These are phyloP conservation scores for Candida germanica DNA, from an alignment of 805 yeast genomes.

Conservation along the genomic window DNA sequence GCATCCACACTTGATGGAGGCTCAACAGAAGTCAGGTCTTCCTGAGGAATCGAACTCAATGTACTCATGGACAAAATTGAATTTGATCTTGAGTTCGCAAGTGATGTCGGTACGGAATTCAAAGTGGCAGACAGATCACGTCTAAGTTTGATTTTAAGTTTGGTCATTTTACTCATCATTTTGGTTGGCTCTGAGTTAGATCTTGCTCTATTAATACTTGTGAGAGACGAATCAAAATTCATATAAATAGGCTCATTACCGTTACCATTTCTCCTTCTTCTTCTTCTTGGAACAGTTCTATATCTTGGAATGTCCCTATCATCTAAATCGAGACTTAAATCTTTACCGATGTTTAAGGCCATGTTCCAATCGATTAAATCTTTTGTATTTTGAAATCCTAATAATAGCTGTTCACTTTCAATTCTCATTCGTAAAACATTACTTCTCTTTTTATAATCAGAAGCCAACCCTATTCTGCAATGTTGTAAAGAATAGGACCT, in stretches of 20 bases:
- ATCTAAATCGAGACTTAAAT: constrained; percentile 72
- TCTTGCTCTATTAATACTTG: constrained; percentile 8
- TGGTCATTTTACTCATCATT: constrained; percentile 20
- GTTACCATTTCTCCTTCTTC: constrained; percentile 43
- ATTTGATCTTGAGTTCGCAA: constrained; percentile 6
- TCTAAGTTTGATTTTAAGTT: constrained; percentile 20
- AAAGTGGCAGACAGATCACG: constrained; percentile 6
- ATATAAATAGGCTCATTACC: constrained; percentile 1
- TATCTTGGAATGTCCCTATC: constrained; percentile 71
- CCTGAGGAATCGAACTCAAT: constrained; percentile 4
- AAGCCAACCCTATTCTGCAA: constrained; percentile 80
- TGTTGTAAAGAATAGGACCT: constrained; percentile 78
- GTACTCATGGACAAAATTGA: constrained; percentile 6
- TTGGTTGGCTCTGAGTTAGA: constrained; percentile 22
- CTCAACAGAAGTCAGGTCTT: constrained; percentile 1
- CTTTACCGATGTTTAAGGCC: constrained; percentile 70
- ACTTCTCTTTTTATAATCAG: constrained; percentile 71
- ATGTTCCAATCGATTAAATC: constrained; percentile 78
- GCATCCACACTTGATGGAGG: constrained; percentile 5
- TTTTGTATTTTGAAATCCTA: constrained; percentile 60
- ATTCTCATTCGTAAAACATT: constrained; percentile 71
- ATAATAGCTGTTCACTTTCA: constrained; percentile 77
- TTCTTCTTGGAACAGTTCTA: constrained; percentile 76
- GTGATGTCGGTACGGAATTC: background rate
- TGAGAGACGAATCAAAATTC: constrained; percentile 1